phyloP scores from a whole-genome alignment of 1,284 basidiomycete genomes.

The Naganishia albida region DNA sequence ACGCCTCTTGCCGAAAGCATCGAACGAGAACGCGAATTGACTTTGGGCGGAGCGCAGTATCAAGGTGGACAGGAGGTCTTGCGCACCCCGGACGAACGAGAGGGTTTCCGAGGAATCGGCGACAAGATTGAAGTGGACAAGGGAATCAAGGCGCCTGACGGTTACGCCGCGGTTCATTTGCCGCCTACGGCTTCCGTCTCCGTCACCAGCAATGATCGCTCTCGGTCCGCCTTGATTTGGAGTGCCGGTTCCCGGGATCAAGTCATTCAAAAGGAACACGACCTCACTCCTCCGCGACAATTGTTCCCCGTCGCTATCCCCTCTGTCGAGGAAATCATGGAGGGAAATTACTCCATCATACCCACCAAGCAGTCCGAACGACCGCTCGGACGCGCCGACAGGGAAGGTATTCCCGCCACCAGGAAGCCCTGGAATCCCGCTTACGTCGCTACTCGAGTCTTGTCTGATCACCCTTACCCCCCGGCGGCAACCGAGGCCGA shows the following conservation, averaged over 20 bases:
- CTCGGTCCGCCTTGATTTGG: constrained; percentile 22
- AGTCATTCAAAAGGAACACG: constrained; percentile 23
- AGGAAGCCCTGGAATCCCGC: constrained; percentile 27
- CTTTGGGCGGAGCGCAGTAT: not conserved
- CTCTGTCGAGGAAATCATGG: constrained; percentile 14
- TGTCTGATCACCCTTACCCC: constrained; percentile 29
- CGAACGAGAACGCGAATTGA: constrained; percentile 22
- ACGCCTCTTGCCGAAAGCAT: constrained; percentile 27
- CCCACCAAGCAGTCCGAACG: constrained; percentile 4
- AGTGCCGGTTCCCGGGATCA: constrained; percentile 16
- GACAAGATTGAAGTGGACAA: constrained; percentile 7
- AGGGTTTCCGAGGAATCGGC: constrained; percentile 16
- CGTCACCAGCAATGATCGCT: constrained; percentile 12
- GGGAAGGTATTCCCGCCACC: not conserved
- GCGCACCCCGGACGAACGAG: constrained; percentile 18
- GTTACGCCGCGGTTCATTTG: constrained; percentile 11
- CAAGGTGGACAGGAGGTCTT: constrained; percentile 12
- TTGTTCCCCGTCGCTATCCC: constrained; percentile 26
- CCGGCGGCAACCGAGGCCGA: constrained; percentile 27
- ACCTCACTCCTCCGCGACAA: constrained; percentile 27
- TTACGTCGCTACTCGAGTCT: constrained; percentile 31
- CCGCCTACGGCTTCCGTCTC: constrained; percentile 15
- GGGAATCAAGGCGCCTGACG: constrained; percentile 2
- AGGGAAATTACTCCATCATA: constrained; percentile 15
- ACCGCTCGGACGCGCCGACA: constrained; percentile 1